Conservation (phyloP, 75 land plant species). For the Selaginella moellendorffii region DNA sequence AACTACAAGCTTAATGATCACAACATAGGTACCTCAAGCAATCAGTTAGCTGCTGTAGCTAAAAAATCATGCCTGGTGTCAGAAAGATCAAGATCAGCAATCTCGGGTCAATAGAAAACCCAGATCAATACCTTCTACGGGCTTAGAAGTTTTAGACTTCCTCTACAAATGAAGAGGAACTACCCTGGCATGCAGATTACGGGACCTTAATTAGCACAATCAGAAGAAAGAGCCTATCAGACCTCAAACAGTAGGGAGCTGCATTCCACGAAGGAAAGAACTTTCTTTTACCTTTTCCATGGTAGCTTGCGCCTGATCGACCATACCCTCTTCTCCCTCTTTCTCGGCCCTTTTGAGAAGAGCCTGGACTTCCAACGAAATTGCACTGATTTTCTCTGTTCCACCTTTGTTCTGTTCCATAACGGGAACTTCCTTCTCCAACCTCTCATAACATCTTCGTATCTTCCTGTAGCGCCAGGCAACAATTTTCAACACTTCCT, state of each 20-base stretch:
- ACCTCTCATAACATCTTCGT: slow-evolving; percentile 21
- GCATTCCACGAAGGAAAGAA: no score
- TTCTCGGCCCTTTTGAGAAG: slow-evolving; percentile 21
- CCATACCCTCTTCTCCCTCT: slow-evolving; percentile 26
- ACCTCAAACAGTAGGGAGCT: no score
- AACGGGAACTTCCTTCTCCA: slow-evolving; percentile 24
- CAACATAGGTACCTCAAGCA: background rate
- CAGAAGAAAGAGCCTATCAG: no score
- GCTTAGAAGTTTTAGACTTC: no score
- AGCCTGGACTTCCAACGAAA: slow-evolving; percentile 21
- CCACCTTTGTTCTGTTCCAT: slow-evolving; percentile 17
- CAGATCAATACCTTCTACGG: background rate
- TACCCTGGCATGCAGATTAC: no score
- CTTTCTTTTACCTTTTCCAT: slow-evolving; percentile 22
- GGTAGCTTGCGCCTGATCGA: slow-evolving; percentile 25
- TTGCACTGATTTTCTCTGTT: slow-evolving; percentile 19
- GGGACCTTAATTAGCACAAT: no score
- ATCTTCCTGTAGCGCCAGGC: slow-evolving; percentile 16
- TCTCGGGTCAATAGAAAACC: background rate
- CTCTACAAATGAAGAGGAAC: no score
- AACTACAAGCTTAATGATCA: background rate
- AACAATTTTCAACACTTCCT: background rate
- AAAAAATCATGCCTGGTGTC: background rate
- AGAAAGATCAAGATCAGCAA: background rate
- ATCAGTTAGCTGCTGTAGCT: no score